Conservation (phyloP, 345 rosid genomes). For the Geranium rotundifolium region DNA sequence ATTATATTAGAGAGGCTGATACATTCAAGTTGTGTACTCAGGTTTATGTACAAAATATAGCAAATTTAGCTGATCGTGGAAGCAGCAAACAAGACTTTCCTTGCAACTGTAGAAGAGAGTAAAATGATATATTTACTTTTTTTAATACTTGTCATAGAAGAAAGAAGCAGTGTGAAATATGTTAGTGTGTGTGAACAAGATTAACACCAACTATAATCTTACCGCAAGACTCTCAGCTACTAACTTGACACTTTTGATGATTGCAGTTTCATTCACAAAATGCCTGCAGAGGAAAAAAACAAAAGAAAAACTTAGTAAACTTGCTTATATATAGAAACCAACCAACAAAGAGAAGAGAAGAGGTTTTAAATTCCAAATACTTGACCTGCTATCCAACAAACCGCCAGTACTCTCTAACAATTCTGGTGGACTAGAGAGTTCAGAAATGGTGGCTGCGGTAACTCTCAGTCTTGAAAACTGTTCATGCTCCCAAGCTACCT, state of each 20-base stretch:
- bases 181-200: slow-evolving; percentile 2
- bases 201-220: slow-evolving; percentile 20
- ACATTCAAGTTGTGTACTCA: neutral
- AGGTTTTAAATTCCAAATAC: slow-evolving; percentile 6
- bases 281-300: slow-evolving; percentile 31
- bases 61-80: neutral
- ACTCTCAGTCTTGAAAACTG: slow-evolving; percentile 92
- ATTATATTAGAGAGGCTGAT: slow-evolving; percentile 1
- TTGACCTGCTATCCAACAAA: slow-evolving; percentile 70
- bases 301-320: slow-evolving; percentile 12
- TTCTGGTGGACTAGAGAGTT: slow-evolving; percentile 66
- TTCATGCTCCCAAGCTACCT: slow-evolving; percentile 99
- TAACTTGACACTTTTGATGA: slow-evolving; percentile 61
- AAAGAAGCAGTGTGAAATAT: neutral
- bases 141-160: neutral
- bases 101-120: neutral
- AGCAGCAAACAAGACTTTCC: neutral
- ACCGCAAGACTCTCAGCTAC: slow-evolving; percentile 95
- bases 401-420: slow-evolving; percentile 69
- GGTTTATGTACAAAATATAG: neutral
- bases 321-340: neutral
- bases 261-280: slow-evolving; percentile 51
- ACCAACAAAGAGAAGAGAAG: slow-evolving; percentile 5
- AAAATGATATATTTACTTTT: neutral
- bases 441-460: slow-evolving; percentile 90